Base-by-base conservation (phyloP, 345 rosid species). In the Lepidium aucheri region DNA sequence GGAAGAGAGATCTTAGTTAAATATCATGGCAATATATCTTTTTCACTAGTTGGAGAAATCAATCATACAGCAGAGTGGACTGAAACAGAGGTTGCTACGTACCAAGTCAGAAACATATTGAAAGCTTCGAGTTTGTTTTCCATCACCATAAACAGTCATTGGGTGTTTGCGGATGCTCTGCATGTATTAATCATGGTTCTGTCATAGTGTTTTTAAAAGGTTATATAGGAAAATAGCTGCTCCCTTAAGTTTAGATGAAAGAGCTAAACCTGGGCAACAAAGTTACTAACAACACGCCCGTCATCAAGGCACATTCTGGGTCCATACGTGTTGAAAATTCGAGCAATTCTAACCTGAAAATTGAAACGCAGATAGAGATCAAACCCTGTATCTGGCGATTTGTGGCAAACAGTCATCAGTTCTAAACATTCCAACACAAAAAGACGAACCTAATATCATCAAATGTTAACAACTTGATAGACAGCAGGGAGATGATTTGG, bases 251-350 rank as follows among this genome's bases (percentile, higher is more conserved):
- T 60, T 65, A 70, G 49, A 33, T 49, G 22, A 32, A 64, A 57
- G 66, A 60, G 38, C 39, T 40, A 58, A 57, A 84, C 99, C 96
- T 94, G 99, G 36, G 99, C 96, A 67, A 94, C 96, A 72, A 94
- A 88, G 79, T 94, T 94, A 85, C 99, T 94, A 76, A 94, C 99
- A 74, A 94, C 99, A 54, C 97, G 99, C n/a, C 99, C 99, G 78
- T 94, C 99, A 70, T 94, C 99, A 38, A 94, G 82, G 74, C 99
- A 90, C 97, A 94, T 94, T 46, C 97, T 87, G 63, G 99, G 99
- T 55, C 99, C 99, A 72, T 94, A 94, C 3, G 99, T 94, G 76
- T 90, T 94, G 68, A 94, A 94, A 16, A 94, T 94, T 60, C 99
- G 96, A 72, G 97, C 96, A 82, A 94, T 94, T 33, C 99, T 87